Percentiles rank a stretch among this genome's conserved stretches.
Conservation (phyloP, 345 rosid genomes). For the Atalantia buxifolia region DNA sequence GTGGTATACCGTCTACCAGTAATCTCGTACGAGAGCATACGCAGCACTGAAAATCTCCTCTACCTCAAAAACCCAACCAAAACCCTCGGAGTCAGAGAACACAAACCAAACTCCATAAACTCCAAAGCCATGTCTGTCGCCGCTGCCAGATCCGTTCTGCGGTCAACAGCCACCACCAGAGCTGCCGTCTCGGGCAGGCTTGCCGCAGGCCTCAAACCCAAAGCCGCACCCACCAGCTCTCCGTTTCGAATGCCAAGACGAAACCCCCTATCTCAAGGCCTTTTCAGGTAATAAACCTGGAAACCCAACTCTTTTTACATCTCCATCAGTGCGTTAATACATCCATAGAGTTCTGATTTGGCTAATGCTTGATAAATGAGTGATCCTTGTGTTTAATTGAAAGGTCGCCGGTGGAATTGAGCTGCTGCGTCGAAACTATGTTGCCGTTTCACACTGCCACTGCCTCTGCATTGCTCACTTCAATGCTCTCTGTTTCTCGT, state of each 20-base stretch:
- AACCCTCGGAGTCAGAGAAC: not conserved
- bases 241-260: conserved; percentile 46
- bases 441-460: conserved; percentile 85
- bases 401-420: conserved; percentile 78
- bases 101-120: not conserved
- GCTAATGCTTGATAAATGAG: not conserved
- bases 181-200: not conserved
- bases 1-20: not conserved
- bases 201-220: conserved; percentile 24
- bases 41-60: not conserved
- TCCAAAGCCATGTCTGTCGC: conserved; percentile 46
- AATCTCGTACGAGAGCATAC: not conserved
- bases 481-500: conserved; percentile 71
- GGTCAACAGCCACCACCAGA: conserved; percentile 37
- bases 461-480: conserved; percentile 81
- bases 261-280: conserved; percentile 43
- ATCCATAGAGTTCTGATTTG: not conserved
- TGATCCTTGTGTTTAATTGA: not conserved
- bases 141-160: conserved; percentile 63
- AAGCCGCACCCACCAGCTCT: conserved; percentile 31
- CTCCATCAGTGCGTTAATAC: not conserved
- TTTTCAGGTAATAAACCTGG: conserved; percentile 50
- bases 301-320: not conserved
- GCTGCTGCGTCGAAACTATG: conserved; percentile 75
- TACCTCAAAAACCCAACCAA: conserved; percentile 1